phyloP scores from a whole-genome alignment of 805 yeast species.

The Wickerhamomyces kurtzmanii region DNA sequence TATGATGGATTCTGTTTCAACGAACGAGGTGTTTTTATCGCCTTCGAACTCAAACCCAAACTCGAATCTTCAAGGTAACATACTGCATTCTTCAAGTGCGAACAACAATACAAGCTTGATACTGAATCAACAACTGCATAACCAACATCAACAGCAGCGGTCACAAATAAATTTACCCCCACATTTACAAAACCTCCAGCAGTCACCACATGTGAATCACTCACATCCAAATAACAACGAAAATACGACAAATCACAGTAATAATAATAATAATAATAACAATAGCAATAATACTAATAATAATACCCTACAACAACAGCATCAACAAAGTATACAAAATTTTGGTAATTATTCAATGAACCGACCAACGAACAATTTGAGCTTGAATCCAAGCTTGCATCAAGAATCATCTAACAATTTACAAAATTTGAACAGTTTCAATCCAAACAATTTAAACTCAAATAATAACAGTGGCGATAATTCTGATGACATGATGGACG shows the following conservation, averaged over 20 bases:
- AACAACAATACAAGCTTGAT: slow-evolving; percentile 1
- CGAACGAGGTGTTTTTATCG: slow-evolving; percentile 80
- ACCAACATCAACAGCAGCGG: slow-evolving; percentile 12
- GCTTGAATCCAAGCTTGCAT: too few relatives aligned
- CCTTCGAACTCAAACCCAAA: slow-evolving; percentile 12
- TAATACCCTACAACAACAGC: slow-evolving; percentile 7
- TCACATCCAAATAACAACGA: background rate
- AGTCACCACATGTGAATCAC: slow-evolving; percentile 5
- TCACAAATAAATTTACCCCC: slow-evolving; percentile 12
- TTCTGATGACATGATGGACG: slow-evolving; percentile 18
- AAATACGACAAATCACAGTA: background rate
- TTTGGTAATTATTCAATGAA: too few relatives aligned
- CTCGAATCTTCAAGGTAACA: too few relatives aligned
- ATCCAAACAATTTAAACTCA: too few relatives aligned
- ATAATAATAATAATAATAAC: slow-evolving; percentile 1
- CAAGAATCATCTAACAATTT: too few relatives aligned
- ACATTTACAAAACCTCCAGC: slow-evolving; percentile 12
- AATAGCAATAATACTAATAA: background rate
- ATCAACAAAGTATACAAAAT: too few relatives aligned
- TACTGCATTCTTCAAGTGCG: too few relatives aligned
- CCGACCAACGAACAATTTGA: too few relatives aligned
- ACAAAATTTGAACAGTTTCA: too few relatives aligned
- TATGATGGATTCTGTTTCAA: slow-evolving; percentile 79
- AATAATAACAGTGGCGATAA: slow-evolving; percentile 3
- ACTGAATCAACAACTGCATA: slow-evolving; percentile 14